Evolutionary conservation across 2,329 filamentous ascomycete species (phyloP), one percentile per base, ranked within the genome.

Genomic region (Clarireedia homoeocarpa): DNA sequence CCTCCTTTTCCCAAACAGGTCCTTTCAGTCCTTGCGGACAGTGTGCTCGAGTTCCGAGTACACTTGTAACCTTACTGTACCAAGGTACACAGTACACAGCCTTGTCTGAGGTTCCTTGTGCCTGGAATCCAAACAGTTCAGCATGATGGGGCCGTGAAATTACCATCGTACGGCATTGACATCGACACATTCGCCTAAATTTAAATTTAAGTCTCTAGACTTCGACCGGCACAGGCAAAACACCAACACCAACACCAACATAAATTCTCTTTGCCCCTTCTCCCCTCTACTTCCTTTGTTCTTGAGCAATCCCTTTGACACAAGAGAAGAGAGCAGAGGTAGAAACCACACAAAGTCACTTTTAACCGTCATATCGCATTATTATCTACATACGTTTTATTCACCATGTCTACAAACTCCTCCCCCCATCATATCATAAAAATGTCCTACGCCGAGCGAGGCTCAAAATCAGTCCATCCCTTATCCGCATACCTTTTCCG

Each of bases 401-500:
- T 26, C 46, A 60, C 34, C 36, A 64, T 64, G 62, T 51, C 62
- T 61, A 39, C 61, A 20, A 56, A 55, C 27, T 27, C 59, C 39
- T 39, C 44, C 5, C 10, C 48, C 15, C 57, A 63, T 40, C 51
- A 61, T 56, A 58, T 65, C 47, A 62, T 62, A 10, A 63, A 57
- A 56, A 47, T 48, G 27, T 59, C 65, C n/a, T 69, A 62, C 48
- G 54, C 60, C 12, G 58, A 61, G 7, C 62, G 67, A 30, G 66
- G 64, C 40, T 50, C 61, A 20, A 59, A 51, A 14, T 51, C 75
- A 61, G 71, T 74, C 58, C 83, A 86, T 62, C 83, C 83, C 30
- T 75, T 86, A 59, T 77, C 76, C 48, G 71, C 74, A 52, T 84
- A 86, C 65, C 79, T 86, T 36, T 75, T 83, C 65, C 80, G 81